Evolutionary conservation across 1,139 yeast genomes (phyloP), one percentile per base, ranked within the genome.

Genomic region (Lodderomyces parapsilosis): DNA sequence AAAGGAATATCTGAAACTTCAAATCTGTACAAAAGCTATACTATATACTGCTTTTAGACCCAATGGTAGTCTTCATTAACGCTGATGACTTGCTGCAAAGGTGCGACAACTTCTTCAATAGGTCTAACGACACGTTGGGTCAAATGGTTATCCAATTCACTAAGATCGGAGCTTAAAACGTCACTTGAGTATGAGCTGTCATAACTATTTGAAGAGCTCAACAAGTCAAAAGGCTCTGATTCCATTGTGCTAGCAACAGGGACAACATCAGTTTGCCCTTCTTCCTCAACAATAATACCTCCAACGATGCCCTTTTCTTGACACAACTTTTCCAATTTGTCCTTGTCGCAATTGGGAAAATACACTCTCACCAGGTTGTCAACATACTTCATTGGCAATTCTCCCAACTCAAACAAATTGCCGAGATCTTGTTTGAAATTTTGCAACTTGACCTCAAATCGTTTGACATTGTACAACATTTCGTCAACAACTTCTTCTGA

Each of bases 341-440:
- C 58, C 13, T 66, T 62, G 48, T 80, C 83, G 50, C 81, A 72
- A 56, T 80, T 81, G 22, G 85, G 81, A 55, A 81, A 81, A 55
- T 75, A 78, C 38, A 81, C 74, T 48, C 80, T 62, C 36, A 78
- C 62, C 20, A 71, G 65, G 44, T 63, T 57, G 41, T 61, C 60
- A 27, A 65, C 53, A 48, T 65, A 69, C 47, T 68, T 71, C 46
- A 77, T 59, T 9, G 83, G 82, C 49, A 77, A 63, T 45, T 75
- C 55, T 66, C 87, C 69, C 66, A 80, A 48, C 56, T 66, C 60
- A 63, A 73, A 71, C 55, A 58, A 74, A 52, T 49, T 55, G 41
- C 49, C 59, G 54, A 59, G 75, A 58, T 62, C 78, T 57, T 37
- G 56, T 49, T 52, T 72, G 46, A 51, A 69, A 52, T 50, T 62